Percentiles rank a stretch among this genome's conserved stretches.
Evolutionary conservation across 108 stramenopile genomes (phyloP).

Genomic region (Discostella stelligeroides): DNA sequence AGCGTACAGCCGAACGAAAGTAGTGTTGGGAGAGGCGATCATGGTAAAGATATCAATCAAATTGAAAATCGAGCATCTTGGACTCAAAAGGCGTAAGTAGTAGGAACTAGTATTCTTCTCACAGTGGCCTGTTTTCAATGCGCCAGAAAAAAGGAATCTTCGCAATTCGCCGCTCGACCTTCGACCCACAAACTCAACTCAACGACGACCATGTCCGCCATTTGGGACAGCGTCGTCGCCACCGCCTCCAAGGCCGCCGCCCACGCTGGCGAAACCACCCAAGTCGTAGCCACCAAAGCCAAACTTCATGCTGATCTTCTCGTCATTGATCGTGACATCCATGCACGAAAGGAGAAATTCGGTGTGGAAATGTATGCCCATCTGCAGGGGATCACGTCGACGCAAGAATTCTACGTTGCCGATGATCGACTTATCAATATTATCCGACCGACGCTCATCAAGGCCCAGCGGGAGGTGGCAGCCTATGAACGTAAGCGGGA

Average conservation of each 20-base stretch:
- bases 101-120: too few relatives aligned
- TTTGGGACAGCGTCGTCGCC: constrained; percentile 64
- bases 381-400: constrained; percentile 61
- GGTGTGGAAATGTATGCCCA: constrained; percentile 84
- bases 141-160: too few relatives aligned
- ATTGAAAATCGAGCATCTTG: too few relatives aligned
- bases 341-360: constrained; percentile 65
- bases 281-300: constrained; percentile 58
- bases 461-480: constrained; percentile 78
- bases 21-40: too few relatives aligned
- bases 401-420: constrained; percentile 75
- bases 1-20: too few relatives aligned
- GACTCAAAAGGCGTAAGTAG: too few relatives aligned
- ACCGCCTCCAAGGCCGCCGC: constrained; percentile 39
- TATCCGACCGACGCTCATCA: constrained; percentile 65
- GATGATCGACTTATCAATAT: constrained; percentile 64
- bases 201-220: constrained; percentile 6
- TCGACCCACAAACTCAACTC: not conserved
- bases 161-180: too few relatives aligned
- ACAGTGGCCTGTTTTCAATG: too few relatives aligned
- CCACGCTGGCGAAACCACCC: constrained; percentile 55
- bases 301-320: constrained; percentile 78
- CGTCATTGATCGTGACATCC: constrained; percentile 74
- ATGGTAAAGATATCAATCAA: too few relatives aligned
- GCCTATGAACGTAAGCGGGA: constrained; percentile 66